A percentile compares a stretch with the other conserved stretches of the same genome.
phyloP scores from a whole-genome alignment of 2,329 filamentous ascomycete genomes.

The Colletotrichum plurivorum region DNA sequence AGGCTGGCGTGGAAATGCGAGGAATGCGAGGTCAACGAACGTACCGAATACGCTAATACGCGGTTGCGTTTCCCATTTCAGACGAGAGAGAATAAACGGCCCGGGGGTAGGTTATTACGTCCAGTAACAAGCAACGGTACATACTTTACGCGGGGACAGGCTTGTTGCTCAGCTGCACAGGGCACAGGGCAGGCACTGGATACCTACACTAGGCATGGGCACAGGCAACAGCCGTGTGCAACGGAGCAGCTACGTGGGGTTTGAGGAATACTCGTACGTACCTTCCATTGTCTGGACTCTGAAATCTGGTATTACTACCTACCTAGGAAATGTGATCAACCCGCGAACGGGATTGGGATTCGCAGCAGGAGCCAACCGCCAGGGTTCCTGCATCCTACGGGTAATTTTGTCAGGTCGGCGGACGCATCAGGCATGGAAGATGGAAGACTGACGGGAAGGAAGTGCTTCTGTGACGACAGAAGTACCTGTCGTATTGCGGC shows the following conservation, averaged over 20 bases:
- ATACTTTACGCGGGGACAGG: too few relatives aligned
- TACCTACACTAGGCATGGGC: not conserved
- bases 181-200: not conserved
- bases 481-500: not conserved
- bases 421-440: constrained; percentile 8
- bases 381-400: constrained; percentile 14
- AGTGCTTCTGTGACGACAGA: not conserved
- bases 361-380: constrained; percentile 13
- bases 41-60: constrained; percentile 21
- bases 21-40: constrained; percentile 8
- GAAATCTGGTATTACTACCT: too few relatives aligned
- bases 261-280: too few relatives aligned
- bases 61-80: not conserved
- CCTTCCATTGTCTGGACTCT: too few relatives aligned
- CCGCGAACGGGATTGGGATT: constrained; percentile 3
- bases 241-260: too few relatives aligned
- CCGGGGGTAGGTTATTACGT: too few relatives aligned
- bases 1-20: constrained; percentile 5
- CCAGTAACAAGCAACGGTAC: too few relatives aligned
- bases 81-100: too few relatives aligned
- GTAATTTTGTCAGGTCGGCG: not conserved
- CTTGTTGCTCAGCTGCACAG: not conserved
- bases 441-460: not conserved
- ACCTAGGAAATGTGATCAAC: not conserved
- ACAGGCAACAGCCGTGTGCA: too few relatives aligned